Evolutionary conservation across 805 yeast genomes (phyloP).

Genomic region (Yamadazyma ubonensis): DNA sequence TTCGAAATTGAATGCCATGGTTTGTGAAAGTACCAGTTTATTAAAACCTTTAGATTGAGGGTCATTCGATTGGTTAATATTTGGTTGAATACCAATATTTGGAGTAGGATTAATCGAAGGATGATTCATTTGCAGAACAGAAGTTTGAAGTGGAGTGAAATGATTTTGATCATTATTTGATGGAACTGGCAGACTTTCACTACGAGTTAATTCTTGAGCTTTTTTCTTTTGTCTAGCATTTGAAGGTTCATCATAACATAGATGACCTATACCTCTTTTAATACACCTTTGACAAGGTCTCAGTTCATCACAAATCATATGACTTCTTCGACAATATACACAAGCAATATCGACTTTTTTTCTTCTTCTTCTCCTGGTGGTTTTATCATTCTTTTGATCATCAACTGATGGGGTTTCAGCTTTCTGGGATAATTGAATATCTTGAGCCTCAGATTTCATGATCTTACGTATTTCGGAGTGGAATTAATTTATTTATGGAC

Average conservation of each 20-base stretch:
- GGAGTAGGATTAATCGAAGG: constrained; percentile 4
- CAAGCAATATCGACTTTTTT: constrained; percentile 70
- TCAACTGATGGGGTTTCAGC: constrained; percentile 1
- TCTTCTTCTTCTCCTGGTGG: constrained; percentile 32
- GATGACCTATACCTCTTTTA: constrained; percentile 82
- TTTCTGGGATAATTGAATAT: neutral
- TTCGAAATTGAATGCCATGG: constrained; percentile 52
- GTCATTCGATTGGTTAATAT: neutral
- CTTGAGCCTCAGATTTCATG: constrained; percentile 5
- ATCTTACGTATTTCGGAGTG: neutral
- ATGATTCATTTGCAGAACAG: neutral
- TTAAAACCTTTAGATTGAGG: constrained; percentile 12
- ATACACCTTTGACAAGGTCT: constrained; percentile 81
- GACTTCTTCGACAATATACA: constrained; percentile 88
- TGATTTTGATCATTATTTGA: neutral
- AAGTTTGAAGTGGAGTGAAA: constrained; percentile 1
- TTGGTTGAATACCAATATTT: neutral
- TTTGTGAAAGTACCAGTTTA: constrained; percentile 37
- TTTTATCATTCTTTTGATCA: constrained; percentile 5
- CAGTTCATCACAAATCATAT: constrained; percentile 85
- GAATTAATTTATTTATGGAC: neutral
- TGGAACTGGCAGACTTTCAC: constrained; percentile 9
- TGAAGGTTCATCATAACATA: constrained; percentile 75
- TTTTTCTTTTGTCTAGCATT: constrained; percentile 41
- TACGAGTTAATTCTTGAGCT: constrained; percentile 26